Evolutionary conservation across 768 basidiomycete species (phyloP).

Genomic region (Tricholoma terreum): DNA sequence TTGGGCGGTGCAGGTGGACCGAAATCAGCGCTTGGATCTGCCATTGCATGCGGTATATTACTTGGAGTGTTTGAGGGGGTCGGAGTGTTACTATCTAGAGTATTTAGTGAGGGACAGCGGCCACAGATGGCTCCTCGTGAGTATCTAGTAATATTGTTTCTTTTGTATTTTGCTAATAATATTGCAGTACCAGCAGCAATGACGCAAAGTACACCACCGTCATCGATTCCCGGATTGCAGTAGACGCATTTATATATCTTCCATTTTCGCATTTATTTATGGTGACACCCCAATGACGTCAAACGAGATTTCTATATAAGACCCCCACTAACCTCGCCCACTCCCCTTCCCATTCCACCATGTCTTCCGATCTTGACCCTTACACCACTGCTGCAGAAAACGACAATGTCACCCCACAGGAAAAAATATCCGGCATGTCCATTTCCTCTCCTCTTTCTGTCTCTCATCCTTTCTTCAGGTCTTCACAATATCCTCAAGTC

Average conservation of each 20-base stretch:
- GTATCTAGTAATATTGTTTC: conserved; percentile 28
- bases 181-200: conserved; percentile 53
- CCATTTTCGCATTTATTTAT: conserved; percentile 34
- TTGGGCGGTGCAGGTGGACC: conserved; percentile 70
- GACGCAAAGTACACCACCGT: conserved; percentile 51
- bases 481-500: conserved; percentile 62
- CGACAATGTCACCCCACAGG: conserved; percentile 49
- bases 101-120: conserved; percentile 80
- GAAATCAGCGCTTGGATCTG: conserved; percentile 85
- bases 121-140: conserved; percentile 78
- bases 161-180: not conserved
- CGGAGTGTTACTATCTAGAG: conserved; percentile 86
- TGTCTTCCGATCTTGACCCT: conserved; percentile 56
- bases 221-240: conserved; percentile 41
- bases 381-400: conserved; percentile 67
- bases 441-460: not conserved
- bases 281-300: conserved; percentile 19
- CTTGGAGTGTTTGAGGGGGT: conserved; percentile 95
- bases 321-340: not conserved
- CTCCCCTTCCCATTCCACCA: conserved; percentile 3
- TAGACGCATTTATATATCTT: conserved; percentile 44
- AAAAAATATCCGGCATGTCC: conserved; percentile 56
- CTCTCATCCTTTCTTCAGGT: conserved; percentile 34
- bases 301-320: conserved; percentile 18
- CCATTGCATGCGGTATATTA: conserved; percentile 92